Evolutionary conservation across 2,329 filamentous ascomycete species (phyloP), one percentile per base, ranked within the genome.

Genomic region (Verticillium zaregamsianum): DNA sequence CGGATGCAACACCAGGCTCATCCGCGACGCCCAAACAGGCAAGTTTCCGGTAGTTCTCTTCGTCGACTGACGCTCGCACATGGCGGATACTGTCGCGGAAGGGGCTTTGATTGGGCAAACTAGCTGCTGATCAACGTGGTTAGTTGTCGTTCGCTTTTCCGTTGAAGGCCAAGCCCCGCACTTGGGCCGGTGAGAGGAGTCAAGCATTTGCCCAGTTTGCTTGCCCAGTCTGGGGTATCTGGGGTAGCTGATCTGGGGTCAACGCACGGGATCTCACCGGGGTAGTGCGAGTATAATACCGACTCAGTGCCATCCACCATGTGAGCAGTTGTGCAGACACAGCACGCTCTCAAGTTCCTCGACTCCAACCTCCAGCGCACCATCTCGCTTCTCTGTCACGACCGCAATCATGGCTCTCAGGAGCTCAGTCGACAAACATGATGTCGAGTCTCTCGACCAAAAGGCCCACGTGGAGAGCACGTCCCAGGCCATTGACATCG

Each of bases 401-500:
- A 31, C n/a, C 55, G 17, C 23, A 40, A 17, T 5, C 7, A 61
- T 62, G 62, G 40, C 62, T 23, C 60, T 20, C 23, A 59, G 62
- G 54, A 45, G 56, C 40, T 65, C 64, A 15, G n/a, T 61, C 33
- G 60, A 64, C 25, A 65, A 65, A 54, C 35, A 58, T 45, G 64
- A 65, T 33, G 56, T 58, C 14, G 61, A 60, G 28, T 59, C 57
- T 20, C n/a, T 64, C 17, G 62, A 57, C 8, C 59, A 62, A 17
- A 52, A 61, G n/a, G 35, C 31, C 12, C 63, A 65, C 8, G 52
- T 65, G 1, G 67, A 68, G 14, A 64, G 61, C 35, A 59, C 59
- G 3, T 58, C 63, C 11, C 62, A 67, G 3, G 61, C 71, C n/a
- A 66, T 70, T 5, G 65, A 67, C 5, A 68, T 73, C 8, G 71